phyloP scores from a whole-genome alignment of 192 early-diverging fungal species.

The Gigaspora rosea region DNA sequence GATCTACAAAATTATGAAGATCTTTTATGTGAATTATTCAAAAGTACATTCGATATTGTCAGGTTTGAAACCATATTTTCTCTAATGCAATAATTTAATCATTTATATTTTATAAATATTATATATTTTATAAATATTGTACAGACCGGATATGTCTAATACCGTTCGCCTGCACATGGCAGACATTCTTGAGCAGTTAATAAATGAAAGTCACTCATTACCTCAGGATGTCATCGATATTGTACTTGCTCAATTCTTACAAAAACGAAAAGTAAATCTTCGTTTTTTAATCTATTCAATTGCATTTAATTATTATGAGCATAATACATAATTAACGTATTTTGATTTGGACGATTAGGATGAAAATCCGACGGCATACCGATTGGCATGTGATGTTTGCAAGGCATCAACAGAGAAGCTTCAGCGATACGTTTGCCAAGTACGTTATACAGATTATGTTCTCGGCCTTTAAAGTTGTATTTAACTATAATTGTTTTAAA shows the following conservation, averaged over 20 bases:
- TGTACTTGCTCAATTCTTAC: conserved; percentile 76
- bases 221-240: conserved; percentile 83
- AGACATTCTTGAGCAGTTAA: conserved; percentile 79
- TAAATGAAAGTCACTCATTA: conserved; percentile 71
- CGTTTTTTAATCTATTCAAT: not conserved
- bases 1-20: conserved; percentile 79
- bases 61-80: conserved; percentile 40
- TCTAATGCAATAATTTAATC: conserved; percentile 6
- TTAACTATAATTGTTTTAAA: not conserved
- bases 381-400: conserved; percentile 83
- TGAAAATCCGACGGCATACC: conserved; percentile 65
- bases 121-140: conserved; percentile 11
- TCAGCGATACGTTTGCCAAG: conserved; percentile 89
- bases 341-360: conserved; percentile 35
- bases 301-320: not conserved
- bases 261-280: conserved; percentile 58
- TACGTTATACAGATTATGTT: not conserved
- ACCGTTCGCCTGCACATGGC: conserved; percentile 78
- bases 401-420: conserved; percentile 72
- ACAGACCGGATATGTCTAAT: conserved; percentile 67
- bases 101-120: conserved; percentile 4
- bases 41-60: conserved; percentile 68
- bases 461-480: not conserved
- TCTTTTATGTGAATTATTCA: conserved; percentile 71
- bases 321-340: not conserved